These are phyloP conservation scores for Sinapis alba DNA, from an alignment of 441 rosid genomes.

Conservation along the genomic window DNA sequence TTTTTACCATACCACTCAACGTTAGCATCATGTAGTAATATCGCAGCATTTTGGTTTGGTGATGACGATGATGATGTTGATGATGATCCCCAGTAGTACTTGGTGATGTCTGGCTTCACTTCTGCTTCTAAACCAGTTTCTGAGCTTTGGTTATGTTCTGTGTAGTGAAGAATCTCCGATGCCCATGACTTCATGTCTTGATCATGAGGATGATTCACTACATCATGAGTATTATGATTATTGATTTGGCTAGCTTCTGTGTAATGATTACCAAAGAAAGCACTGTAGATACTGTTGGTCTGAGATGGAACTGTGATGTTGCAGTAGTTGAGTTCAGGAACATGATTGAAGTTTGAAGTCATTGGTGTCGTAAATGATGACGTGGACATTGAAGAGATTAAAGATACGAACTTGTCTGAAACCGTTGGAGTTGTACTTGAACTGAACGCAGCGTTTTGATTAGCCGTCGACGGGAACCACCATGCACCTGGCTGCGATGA, in stretches of 20 bases:
- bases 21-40: constrained; percentile 23
- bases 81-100: constrained; percentile 28
- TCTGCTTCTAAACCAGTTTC: constrained; percentile 34
- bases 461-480: constrained; percentile 21
- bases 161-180: constrained; percentile 34
- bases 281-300: constrained; percentile 34
- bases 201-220: constrained; percentile 1
- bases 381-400: constrained; percentile 37
- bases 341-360: constrained; percentile 31
- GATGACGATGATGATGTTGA: constrained; percentile 20
- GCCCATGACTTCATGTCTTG: constrained; percentile 38
- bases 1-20: constrained; percentile 28
- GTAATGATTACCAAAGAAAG: constrained; percentile 38
- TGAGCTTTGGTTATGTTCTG: constrained; percentile 29
- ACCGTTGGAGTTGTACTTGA: constrained; percentile 16
- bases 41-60: constrained; percentile 30
- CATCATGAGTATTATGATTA: not conserved
- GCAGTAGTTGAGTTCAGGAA: constrained; percentile 36
- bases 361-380: constrained; percentile 36
- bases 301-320: constrained; percentile 35
- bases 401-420: constrained; percentile 39
- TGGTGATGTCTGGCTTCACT: constrained; percentile 40
- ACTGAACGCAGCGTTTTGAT: constrained; percentile 35
- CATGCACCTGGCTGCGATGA: constrained; percentile 20
- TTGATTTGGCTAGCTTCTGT: constrained; percentile 28